Evolutionary conservation across 176 grass and related monocot species (phyloP).

Genomic region (Elymus sibiricus): DNA sequence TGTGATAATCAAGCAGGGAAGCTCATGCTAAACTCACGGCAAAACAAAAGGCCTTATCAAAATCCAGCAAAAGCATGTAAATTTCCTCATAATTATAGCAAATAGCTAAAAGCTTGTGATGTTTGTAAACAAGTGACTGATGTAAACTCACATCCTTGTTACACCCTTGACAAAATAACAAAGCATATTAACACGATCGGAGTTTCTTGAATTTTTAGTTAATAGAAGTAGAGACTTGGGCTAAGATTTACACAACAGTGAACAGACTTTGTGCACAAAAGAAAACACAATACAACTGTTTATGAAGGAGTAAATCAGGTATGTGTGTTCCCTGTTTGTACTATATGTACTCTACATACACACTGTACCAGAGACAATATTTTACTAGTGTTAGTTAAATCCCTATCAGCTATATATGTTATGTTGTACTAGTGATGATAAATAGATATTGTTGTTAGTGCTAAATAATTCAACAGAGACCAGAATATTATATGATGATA

Average conservation of each 20-base stretch:
- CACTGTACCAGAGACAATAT: neutral
- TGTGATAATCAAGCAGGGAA: conserved; percentile 26
- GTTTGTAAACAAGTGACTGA: neutral
- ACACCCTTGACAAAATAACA: neutral
- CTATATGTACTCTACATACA: neutral
- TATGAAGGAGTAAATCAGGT: neutral
- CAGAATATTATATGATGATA: neutral
- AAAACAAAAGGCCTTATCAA: conserved; percentile 10
- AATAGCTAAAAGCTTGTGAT: neutral
- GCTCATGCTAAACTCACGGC: conserved; percentile 16
- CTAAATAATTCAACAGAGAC: neutral
- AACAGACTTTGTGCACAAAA: neutral
- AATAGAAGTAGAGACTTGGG: neutral
- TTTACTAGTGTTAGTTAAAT: neutral
- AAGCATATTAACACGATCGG: neutral
- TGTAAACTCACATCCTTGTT: neutral
- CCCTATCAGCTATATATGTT: neutral
- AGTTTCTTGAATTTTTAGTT: conserved; percentile 9
- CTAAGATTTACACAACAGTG: neutral
- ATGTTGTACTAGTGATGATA: neutral
- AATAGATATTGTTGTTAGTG: neutral
- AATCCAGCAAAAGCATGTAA: neutral
- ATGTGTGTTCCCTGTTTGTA: neutral
- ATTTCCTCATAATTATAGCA: neutral
- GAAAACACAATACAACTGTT: neutral